Base-by-base conservation (phyloP, 257 asterid species). In the Plantago major region DNA sequence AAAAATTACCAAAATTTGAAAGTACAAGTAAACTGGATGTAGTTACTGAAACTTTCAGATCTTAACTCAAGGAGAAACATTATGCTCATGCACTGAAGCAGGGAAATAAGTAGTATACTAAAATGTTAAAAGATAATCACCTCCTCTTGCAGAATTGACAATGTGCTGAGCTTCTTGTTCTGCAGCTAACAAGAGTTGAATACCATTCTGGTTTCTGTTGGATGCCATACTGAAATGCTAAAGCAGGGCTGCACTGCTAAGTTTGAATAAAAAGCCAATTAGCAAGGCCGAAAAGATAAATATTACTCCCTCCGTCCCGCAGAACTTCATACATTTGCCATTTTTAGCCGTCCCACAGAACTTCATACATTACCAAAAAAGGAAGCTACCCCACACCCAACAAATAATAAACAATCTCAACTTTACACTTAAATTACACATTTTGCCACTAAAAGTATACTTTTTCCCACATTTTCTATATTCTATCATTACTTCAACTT, bases 91-190 rank as follows among this genome's bases (percentile, higher is more conserved):
- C 26, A 22, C 19, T 4, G 17, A 3, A 18, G 28, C 11, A 62
- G 66, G 69, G 19, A 65, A 48, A 62, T 66, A 11, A 17, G 51
- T n/a, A 46, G 50, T 58, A 42, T 11, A 45, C 13, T 42, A 12
- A 55, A 11, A 64, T 54, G 9, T 42, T 33, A 17, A 12, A 55
- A 46, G 44, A 66, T 33, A 16, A 55, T 74, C 67, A 82, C 88
- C 88, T 28, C 66, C 67, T 74, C 81, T 79, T 64, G 88, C 83
- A 69, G 81, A 70, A 70, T 74, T 76, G 67, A 82, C 88, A 51
- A 82, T 76, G 61, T 74, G 81, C 75, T 82, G 85, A 67, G 85
- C 88, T 68, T 79, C 82, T 70, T 79, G 88, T 59, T 82, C 88
- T 26, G 83, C 88, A 66, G 82, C 88, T 67, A 76, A 63, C 56